phyloP scores from a whole-genome alignment of 306 rosid species.

The Malus asiatica region DNA sequence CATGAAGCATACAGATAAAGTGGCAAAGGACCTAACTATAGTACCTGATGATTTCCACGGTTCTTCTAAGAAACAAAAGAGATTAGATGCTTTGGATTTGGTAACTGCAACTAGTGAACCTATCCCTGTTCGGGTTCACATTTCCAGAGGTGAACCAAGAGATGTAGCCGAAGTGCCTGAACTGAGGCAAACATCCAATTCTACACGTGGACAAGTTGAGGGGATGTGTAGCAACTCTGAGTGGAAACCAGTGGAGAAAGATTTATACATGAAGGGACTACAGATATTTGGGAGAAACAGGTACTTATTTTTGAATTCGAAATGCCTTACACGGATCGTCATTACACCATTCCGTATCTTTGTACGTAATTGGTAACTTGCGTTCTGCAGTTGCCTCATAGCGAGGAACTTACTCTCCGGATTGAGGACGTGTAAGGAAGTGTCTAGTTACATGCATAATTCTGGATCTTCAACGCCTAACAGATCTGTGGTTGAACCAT shows the following conservation, averaged over 20 bases:
- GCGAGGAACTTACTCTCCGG: conserved; percentile 97
- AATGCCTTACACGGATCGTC: background rate
- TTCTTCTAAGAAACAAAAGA: conserved; percentile 59
- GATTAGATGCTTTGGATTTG: conserved; percentile 36
- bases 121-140: conserved; percentile 25
- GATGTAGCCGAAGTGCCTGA: conserved; percentile 31
- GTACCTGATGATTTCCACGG: conserved; percentile 36
- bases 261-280: conserved; percentile 77
- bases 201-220: conserved; percentile 30
- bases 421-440: conserved; percentile 79
- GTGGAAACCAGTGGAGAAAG: conserved; percentile 88
- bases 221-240: conserved; percentile 32
- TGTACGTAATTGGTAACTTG: conserved; percentile 20
- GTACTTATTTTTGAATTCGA: conserved; percentile 23
- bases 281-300: conserved; percentile 97
- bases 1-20: conserved; percentile 26
- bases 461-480: conserved; percentile 53
- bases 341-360: background rate
- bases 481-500: conserved; percentile 39
- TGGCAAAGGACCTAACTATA: conserved; percentile 21
- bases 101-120: conserved; percentile 31
- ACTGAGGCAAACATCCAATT: conserved; percentile 25
- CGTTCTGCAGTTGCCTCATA: conserved; percentile 84
- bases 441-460: conserved; percentile 66
- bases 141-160: conserved; percentile 27